Evolutionary conservation across 2,329 filamentous ascomycete species (phyloP), one percentile per base, ranked within the genome.

Genomic region (Paecilomyces variotii): DNA sequence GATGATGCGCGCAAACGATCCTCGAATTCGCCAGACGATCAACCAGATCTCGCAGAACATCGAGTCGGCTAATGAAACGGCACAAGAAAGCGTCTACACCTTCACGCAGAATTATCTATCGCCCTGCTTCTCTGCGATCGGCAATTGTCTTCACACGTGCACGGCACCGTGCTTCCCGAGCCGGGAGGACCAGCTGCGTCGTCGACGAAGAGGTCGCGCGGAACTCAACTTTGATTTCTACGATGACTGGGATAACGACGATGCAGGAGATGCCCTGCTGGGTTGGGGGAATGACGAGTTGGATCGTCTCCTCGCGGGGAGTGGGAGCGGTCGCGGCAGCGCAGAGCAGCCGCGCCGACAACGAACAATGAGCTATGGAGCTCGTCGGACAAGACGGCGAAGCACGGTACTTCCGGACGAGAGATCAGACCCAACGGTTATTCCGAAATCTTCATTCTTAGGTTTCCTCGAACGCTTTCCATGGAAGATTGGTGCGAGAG

Each of bases 181-280:
- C 68, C 84, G 84, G 57, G 88, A 92, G 65, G 89, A 93, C 70
- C 86, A 89, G 59, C 78, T 85, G 54, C 85, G 89, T 30, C 85
- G 90, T 58, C 80, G 87, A 61, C 86, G 91, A 67, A 83, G 88
- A 35, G 76, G 75, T 19, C 75, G 80, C 56, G 89, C 91, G 28
- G 92, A 97, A 74, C 84, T 89, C 67, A 92, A 85, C 68, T 97
- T 97, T 71, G 93, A 97, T 73, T 97, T 97, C 72, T 97, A 97
- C 77, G 93, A 97, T 74, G 93, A 97, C 74, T 97, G 93, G 93
- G 91, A 96, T 61, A 80, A 83, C 53, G 82, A 85, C 57, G 82
- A 85, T 58, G 68, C 65, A 30, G 82, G 83, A 55, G 79, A 78
- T 34, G 82, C 85, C 45, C 73, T 93, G 54, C 77, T 92, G 56